Evolutionary conservation across 805 yeast species (phyloP).

Genomic region (Candida tibetensis): DNA sequence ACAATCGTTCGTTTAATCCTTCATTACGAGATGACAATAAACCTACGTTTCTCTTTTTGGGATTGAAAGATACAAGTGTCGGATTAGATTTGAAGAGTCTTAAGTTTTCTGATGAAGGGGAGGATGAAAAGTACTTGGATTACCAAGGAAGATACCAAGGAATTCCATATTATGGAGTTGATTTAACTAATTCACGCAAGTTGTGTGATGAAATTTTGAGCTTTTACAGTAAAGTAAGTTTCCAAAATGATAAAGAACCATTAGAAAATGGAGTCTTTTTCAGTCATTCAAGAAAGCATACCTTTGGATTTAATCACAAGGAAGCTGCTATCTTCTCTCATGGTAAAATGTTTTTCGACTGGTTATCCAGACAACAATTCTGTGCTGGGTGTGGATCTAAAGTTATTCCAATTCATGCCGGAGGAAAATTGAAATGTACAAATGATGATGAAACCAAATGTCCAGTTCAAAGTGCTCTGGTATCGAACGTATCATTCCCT

Average conservation of each 20-base stretch:
- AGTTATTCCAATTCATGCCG: conserved; percentile 63
- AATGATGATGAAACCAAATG: conserved; percentile 24
- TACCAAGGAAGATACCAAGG: conserved; percentile 54
- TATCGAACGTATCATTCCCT: conserved; percentile 84
- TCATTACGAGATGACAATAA: conserved; percentile 38
- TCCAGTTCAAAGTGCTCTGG: conserved; percentile 38
- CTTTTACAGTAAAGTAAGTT: conserved; percentile 18
- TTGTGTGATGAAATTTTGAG: conserved; percentile 34
- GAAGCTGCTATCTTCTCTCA: conserved; percentile 76
- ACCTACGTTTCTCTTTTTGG: conserved; percentile 43
- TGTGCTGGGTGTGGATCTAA: conserved; percentile 85
- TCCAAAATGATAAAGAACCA: conserved; percentile 15
- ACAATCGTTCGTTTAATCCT: conserved; percentile 33
- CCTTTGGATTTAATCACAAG: conserved; percentile 28
- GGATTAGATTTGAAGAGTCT: conserved; percentile 33
- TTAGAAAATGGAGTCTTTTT: conserved; percentile 21
- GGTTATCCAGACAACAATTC: conserved; percentile 69
- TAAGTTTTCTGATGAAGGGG: conserved; percentile 24
- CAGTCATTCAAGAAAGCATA: conserved; percentile 36
- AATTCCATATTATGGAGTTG: conserved; percentile 63
- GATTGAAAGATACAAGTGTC: conserved; percentile 45
- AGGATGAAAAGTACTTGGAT: conserved; percentile 35
- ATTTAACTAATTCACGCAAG: conserved; percentile 45
- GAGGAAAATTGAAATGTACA: conserved; percentile 58
- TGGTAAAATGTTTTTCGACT: conserved; percentile 80